Conservation (phyloP, 2,329 filamentous ascomycete species). For the Beauveria sp. region DNA sequence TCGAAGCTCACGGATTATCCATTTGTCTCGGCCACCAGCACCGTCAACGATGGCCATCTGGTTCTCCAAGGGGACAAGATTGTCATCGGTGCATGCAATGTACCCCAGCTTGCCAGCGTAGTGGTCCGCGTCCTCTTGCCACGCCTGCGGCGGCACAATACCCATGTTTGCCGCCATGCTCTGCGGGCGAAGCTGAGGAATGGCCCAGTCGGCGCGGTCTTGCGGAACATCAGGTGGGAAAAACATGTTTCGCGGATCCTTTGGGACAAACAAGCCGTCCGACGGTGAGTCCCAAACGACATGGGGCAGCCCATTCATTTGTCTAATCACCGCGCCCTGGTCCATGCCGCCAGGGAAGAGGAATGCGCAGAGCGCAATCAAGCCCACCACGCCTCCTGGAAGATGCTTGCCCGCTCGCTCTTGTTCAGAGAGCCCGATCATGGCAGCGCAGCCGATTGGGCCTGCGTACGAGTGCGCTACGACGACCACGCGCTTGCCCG, state of each 20-base stretch:
- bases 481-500: constrained; percentile 33
- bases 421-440: background rate
- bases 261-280: background rate
- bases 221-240: background rate
- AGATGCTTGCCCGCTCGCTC: background rate
- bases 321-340: background rate
- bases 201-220: background rate
- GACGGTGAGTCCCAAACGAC: background rate
- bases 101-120: background rate
- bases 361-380: background rate
- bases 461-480: constrained; percentile 38
- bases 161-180: background rate
- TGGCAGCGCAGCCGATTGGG: constrained; percentile 21
- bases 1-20: background rate
- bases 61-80: background rate
- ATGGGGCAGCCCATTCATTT: background rate
- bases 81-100: background rate
- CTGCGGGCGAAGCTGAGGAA: background rate
- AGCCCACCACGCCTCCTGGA: background rate
- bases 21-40: background rate
- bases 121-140: constrained; percentile 1
- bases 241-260: background rate
- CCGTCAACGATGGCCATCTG: background rate
- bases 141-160: background rate
- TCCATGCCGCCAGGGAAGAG: background rate